These are phyloP conservation scores for Sclerospora graminicola DNA, from an alignment of 352 stramenopile genomes.

Conservation along the genomic window DNA sequence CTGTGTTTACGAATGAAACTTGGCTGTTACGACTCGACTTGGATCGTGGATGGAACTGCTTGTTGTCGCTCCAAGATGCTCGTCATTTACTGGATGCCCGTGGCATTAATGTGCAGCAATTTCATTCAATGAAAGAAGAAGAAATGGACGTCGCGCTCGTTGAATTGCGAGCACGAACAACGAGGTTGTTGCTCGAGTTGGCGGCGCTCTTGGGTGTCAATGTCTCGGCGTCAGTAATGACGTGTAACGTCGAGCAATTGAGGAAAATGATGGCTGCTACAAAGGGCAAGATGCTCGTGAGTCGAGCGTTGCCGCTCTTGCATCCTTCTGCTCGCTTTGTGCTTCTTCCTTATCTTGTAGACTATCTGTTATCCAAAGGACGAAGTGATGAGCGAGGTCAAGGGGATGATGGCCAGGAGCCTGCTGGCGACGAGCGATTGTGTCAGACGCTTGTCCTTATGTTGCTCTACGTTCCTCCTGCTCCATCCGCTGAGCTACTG, in stretches of 20 bases:
- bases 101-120: conserved; percentile 78
- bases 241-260: conserved; percentile 45
- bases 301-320: conserved; percentile 60
- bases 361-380: conserved; percentile 47
- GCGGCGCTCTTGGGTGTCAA: conserved; percentile 49
- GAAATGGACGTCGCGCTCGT: conserved; percentile 66
- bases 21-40: conserved; percentile 66
- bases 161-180: conserved; percentile 56
- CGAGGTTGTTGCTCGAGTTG: conserved; percentile 56
- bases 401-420: conserved; percentile 11
- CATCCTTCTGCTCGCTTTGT: conserved; percentile 74
- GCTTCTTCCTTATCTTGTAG: conserved; percentile 54
- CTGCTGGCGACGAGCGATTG: conserved; percentile 38
- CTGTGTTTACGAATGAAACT: conserved; percentile 65
- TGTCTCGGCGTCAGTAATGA: conserved; percentile 21
- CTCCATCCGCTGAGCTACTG: conserved; percentile 50
- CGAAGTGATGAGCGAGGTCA: conserved; percentile 22
- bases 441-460: conserved; percentile 76
- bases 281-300: conserved; percentile 74
- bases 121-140: conserved; percentile 62
- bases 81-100: conserved; percentile 74
- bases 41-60: conserved; percentile 60
- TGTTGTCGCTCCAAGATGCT: conserved; percentile 73
- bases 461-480: conserved; percentile 70
- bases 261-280: conserved; percentile 38